Percentiles rank a stretch among this genome's conserved stretches.
Evolutionary conservation across 371 early-diverging fungal species (phyloP).

Genomic region (Apophysomyces trapeziformis): DNA sequence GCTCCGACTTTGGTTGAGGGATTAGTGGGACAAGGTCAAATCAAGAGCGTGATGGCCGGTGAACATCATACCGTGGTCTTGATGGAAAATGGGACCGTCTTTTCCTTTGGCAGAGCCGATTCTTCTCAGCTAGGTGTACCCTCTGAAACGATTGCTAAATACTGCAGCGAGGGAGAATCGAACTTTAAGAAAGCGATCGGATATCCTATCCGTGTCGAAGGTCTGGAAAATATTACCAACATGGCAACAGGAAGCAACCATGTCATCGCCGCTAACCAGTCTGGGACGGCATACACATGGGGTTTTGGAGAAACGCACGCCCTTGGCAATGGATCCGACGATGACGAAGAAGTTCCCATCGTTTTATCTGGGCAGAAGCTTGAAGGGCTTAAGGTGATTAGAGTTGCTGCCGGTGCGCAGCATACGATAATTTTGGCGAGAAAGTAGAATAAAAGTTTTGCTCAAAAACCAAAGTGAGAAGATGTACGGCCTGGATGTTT

Average conservation of each 20-base stretch:
- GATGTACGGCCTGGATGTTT: no score
- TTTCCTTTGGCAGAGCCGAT: conserved; percentile 88
- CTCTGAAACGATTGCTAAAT: conserved; percentile 25
- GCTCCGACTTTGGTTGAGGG: conserved; percentile 58
- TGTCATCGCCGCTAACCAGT: conserved; percentile 70
- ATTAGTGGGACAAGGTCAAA: conserved; percentile 45
- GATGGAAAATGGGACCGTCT: conserved; percentile 74
- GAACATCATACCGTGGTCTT: conserved; percentile 89
- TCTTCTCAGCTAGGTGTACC: conserved; percentile 93
- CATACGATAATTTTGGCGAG: conserved; percentile 69
- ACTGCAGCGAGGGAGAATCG: conserved; percentile 32
- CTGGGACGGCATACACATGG: conserved; percentile 87
- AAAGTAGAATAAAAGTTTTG: conserved; percentile 2
- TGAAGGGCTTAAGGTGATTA: conserved; percentile 55
- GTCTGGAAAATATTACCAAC: conserved; percentile 51
- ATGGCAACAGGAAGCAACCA: conserved; percentile 91
- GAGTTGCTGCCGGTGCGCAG: conserved; percentile 78
- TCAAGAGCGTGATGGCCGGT: conserved; percentile 77
- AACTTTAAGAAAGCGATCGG: conserved; percentile 66
- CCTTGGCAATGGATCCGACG: conserved; percentile 78
- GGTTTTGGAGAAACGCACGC: conserved; percentile 86
- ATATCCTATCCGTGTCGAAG: conserved; percentile 58
- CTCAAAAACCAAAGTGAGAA: no score
- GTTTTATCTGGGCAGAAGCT: conserved; percentile 61
- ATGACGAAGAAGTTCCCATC: conserved; percentile 59